A percentile compares a stretch with the other conserved stretches of the same genome.
phyloP scores from a whole-genome alignment of 2,329 filamentous ascomycete species.

The Apiospora hydei region DNA sequence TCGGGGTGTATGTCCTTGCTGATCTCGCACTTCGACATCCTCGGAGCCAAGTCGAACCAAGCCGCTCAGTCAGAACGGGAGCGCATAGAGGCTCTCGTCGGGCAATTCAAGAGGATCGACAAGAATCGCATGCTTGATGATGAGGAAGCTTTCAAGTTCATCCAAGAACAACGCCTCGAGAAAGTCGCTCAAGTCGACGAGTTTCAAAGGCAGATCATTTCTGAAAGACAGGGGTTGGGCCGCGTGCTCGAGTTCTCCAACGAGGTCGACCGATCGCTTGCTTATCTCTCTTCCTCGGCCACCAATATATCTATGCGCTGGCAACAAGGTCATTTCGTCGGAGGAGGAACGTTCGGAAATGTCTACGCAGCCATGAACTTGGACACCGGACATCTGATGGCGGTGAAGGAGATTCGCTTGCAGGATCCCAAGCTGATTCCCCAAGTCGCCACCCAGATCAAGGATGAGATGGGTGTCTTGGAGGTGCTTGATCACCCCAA shows the following conservation, averaged over 20 bases:
- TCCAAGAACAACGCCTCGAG: conserved; percentile 77
- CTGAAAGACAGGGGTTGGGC: conserved; percentile 86
- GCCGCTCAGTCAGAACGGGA: conserved; percentile 95
- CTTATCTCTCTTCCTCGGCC: conserved; percentile 90
- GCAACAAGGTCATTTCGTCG: conserved; percentile 99
- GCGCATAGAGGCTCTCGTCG: conserved; percentile 79
- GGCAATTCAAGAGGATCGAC: conserved; percentile 79
- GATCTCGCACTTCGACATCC: conserved; percentile 98
- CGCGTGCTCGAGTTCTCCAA: conserved; percentile 93
- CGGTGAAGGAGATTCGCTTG: conserved; percentile 96
- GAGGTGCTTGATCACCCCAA: conserved; percentile 97
- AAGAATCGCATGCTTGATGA: conserved; percentile 78
- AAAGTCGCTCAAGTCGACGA: conserved; percentile 81
- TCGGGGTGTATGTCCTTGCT: conserved; percentile 96
- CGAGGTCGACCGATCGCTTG: conserved; percentile 93
- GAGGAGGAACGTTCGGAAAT: conserved; percentile 95
- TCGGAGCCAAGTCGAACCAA: conserved; percentile 92
- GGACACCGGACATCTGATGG: conserved; percentile 95
- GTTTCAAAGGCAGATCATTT: conserved; percentile 77
- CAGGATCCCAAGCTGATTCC: conserved; percentile 97
- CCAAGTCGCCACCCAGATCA: conserved; percentile 90
- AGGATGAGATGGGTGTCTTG: conserved; percentile 95
- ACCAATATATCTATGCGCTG: conserved; percentile 96
- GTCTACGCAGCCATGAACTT: conserved; percentile 98
- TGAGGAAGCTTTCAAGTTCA: conserved; percentile 79